Base-by-base conservation (phyloP, 495 filamentous ascomycete species). In the Aspergillus leporis region DNA sequence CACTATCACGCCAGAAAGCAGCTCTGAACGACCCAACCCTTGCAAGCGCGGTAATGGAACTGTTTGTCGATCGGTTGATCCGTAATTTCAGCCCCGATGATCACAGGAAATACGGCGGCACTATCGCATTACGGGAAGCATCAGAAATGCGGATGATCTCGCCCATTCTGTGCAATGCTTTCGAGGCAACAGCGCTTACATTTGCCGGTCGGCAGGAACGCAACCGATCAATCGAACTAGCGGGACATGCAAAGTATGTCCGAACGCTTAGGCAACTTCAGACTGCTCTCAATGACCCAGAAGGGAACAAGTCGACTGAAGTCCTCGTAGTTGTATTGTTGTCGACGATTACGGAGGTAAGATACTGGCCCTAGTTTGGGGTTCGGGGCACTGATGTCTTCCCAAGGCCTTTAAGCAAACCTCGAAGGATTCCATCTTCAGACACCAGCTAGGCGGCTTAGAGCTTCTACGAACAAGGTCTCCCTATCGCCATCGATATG, bases 331-430 rank as follows among this genome's bases (percentile, higher is more conserved):
- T 64, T 4, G 61, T 70, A 12, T 46, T 70, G 19, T 51, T 70
- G 16, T 56, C 65, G 19, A 67, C 62, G 7, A 65, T 70, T 19
- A 61, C 65, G 21, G 67, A 70, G 60, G 67, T 69, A 12, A 32
- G 53, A 58, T n/a, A 31, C 2, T 14, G 8, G 2, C 22, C 34
- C 18, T 41, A 1, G 14, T 5, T 22, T 7, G 18, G 14, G 51
- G 4, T 21, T 23, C 36, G 36, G 10, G 18, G 8, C 36, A 23
- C 53, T 61, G 22, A 52, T 25, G n/a, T 12, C 14, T 51, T 34
- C 12, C 16, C 16, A 41, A 70, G 67, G 67, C 67, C 5, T 67
- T 70, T 53, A 67, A 66, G 22, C 64, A 70, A 48, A 70, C 38
- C 12, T 65, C 65, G 25, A 64, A 59, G 7, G 62, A 64, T 22